phyloP scores from a whole-genome alignment of 2,329 filamentous ascomycete genomes.

The Teratosphaeria nubilosa region DNA sequence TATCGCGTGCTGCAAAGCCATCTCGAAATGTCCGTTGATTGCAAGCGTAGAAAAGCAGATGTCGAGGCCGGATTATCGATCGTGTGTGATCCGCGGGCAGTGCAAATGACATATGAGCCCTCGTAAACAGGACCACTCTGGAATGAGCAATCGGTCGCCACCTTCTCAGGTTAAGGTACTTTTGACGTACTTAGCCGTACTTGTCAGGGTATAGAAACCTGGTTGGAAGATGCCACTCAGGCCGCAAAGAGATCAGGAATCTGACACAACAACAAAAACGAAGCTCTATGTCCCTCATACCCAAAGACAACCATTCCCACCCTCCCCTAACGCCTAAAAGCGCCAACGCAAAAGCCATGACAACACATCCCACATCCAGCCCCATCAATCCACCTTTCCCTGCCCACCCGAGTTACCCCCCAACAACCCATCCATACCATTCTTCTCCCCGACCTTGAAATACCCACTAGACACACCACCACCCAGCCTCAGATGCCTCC shows the following conservation, averaged over 20 bases:
- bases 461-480: slow-evolving; percentile 12
- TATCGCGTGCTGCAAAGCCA: too few relatives aligned
- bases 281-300: background rate
- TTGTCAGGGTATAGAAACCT: background rate
- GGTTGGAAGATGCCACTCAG: background rate
- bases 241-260: background rate
- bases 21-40: too few relatives aligned
- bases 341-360: background rate
- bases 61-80: too few relatives aligned
- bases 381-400: slow-evolving; percentile 18
- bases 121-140: too few relatives aligned
- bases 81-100: too few relatives aligned
- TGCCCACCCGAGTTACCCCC: slow-evolving; percentile 36
- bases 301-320: background rate
- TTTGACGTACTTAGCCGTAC: background rate
- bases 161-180: too few relatives aligned
- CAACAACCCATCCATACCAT: slow-evolving; percentile 57
- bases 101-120: too few relatives aligned
- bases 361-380: background rate
- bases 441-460: slow-evolving; percentile 40
- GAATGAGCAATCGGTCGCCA: too few relatives aligned
- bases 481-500: slow-evolving; percentile 21
- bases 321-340: background rate
- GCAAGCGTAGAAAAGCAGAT: too few relatives aligned
- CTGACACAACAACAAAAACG: background rate